Evolutionary conservation across 257 asterid genomes (phyloP), one percentile per base, ranked within the genome.

Genomic region (Rauvolfia tetraphylla): DNA sequence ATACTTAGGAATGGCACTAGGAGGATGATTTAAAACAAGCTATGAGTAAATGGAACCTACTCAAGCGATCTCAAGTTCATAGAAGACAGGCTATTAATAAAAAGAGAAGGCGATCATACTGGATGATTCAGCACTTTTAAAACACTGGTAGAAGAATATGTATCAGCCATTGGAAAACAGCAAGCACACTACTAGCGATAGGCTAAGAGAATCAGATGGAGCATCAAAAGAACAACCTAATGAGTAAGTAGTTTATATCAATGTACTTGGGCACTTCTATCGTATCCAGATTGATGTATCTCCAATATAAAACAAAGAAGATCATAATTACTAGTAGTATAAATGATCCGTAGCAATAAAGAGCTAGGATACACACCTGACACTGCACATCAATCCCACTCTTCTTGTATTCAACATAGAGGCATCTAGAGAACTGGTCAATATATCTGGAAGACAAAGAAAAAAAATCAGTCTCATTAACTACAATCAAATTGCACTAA

Each of bases 331-430:
- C 66, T n/a, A n/a, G n/a, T 25, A 25, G 20, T 59, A 38, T 13
- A 61, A 3, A 68, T n/a, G 12, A 31, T 70, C 34, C 5, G 14
- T 31, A 72, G 31, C 49, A 51, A 34, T 31, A 71, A 14, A 29
- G 20, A 48, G n/a, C 63, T 8, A 3, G 62, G 34, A 8, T 25
- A 29, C 72, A 61, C 77, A 95, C 99, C 99, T 95, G 99, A 74
- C 99, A 95, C 85, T 95, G 99, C 73, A 95, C 98, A 73, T 95
- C 98, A 29, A 95, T 95, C 68, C 99, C 99, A 3, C 84, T 90
- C 74, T 89, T 91, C 90, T 95, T 95, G 91, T 95, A 95, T 81
- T 95, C 99, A 68, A 95, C 99, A 67, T 95, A 88, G 58, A 95
- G 97, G 88, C 96, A 91, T 86, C 98, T 85, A 20, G 98, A 95